These are phyloP conservation scores for Exserohilum turcica DNA, from an alignment of 2,329 filamentous ascomycete genomes.

Conservation along the genomic window DNA sequence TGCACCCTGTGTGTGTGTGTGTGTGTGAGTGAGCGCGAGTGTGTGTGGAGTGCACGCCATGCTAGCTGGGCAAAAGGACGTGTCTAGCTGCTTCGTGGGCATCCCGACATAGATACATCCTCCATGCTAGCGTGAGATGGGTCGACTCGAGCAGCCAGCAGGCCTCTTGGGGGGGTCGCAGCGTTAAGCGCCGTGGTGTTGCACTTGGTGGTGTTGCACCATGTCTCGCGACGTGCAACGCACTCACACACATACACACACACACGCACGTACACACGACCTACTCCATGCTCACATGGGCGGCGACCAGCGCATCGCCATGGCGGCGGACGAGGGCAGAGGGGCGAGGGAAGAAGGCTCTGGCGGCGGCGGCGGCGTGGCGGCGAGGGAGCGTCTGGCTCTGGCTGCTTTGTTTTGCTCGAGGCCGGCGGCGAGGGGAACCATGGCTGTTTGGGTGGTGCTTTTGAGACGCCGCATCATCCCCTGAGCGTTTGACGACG, in stretches of 20 bases:
- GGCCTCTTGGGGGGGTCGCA: neutral
- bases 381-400: neutral
- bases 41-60: neutral
- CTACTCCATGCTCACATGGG: too few species aligned
- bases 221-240: conserved; percentile 7
- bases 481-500: conserved; percentile 32
- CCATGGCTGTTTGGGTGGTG: conserved; percentile 8
- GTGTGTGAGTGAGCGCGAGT: too few species aligned
- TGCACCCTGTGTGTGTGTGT: neutral
- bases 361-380: neutral
- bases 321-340: too few species aligned
- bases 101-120: neutral
- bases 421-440: conserved; percentile 3
- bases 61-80: conserved; percentile 6
- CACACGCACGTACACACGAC: too few species aligned
- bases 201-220: conserved; percentile 6
- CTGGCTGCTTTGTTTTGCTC: conserved; percentile 7
- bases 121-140: neutral
- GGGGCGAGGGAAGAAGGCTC: too few species aligned
- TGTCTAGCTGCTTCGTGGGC: neutral
- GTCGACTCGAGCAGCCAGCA: neutral
- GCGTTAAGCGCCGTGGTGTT: conserved; percentile 7
- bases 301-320: too few species aligned
- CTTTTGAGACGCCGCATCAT: conserved; percentile 19
- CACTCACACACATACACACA: too few species aligned